Conservation (phyloP, 176 grass and related monocot species). For the Neostapfia colusana region DNA sequence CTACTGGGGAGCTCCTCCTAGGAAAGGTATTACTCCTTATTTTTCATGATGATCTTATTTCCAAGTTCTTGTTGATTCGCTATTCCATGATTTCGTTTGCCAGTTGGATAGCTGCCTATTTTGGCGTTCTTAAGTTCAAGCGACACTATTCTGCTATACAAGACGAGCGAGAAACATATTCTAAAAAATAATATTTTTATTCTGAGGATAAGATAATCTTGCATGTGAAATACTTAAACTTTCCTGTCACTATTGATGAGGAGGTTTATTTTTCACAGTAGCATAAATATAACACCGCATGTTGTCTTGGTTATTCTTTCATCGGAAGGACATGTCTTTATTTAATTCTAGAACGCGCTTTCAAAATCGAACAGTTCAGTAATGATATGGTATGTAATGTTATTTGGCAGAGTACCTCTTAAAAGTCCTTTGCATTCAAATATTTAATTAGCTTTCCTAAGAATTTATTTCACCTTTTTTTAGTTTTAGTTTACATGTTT, state of each 20-base stretch:
- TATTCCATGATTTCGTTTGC: constrained; percentile 27
- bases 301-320: not conserved
- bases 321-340: not conserved
- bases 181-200: not conserved
- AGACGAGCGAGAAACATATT: constrained; percentile 3
- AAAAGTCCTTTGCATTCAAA: not conserved
- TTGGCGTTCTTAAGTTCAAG: constrained; percentile 19
- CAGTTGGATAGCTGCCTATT: not conserved
- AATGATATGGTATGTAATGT: not conserved
- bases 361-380: not conserved
- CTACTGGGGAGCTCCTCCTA: constrained; percentile 77
- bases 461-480: constrained; percentile 16
- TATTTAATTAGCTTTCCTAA: not conserved
- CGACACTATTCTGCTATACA: not conserved
- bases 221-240: constrained; percentile 21
- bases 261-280: constrained; percentile 22
- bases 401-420: constrained; percentile 9
- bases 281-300: not conserved
- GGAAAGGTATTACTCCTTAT: constrained; percentile 64
- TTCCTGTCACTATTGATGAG: constrained; percentile 15
- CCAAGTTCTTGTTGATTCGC: constrained; percentile 20
- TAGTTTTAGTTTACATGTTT: constrained; percentile 7
- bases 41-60: constrained; percentile 17
- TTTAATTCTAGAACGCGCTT: constrained; percentile 17
- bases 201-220: constrained; percentile 26